Base-by-base conservation (phyloP, 176 grass and related monocot genomes). In the Eremochloa ophiuroides region DNA sequence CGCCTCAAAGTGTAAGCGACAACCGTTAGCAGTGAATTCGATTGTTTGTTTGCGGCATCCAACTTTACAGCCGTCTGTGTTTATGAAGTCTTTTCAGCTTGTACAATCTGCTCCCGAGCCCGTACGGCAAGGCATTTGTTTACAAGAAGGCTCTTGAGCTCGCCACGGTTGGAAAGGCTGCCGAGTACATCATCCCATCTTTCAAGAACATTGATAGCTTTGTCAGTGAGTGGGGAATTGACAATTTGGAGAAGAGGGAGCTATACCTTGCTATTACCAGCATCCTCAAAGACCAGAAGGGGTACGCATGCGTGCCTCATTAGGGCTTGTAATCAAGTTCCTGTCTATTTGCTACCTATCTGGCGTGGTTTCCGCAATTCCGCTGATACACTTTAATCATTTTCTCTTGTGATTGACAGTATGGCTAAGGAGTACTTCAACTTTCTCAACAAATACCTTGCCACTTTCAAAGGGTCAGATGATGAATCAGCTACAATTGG, bases 191-290 rank as follows among this genome's bases (percentile, higher is more conserved):
- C 61, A 62, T 90, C 39, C 86, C 93, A 38, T 95, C 93, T 39
- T 95, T 95, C 44, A 99, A 93, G 66, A 95, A 95, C 34, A 87
- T 99, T 3, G 91, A 95, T 69, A 83, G 40, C 73, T 95, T 91
- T 65, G 37, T 95, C 20, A 82, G 68, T 1, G 89, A 99, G 26
- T 99, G 93, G 96, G 90, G 88, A 76, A 91, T 95, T 66, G 82
- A 73, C 62, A 86, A 91, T 71, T 65, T 88, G 35, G 91, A 99
- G 38, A 84, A 91, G 78, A 90, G 96, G 81, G 84, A 90, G 10
- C 90, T 99, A 67, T 99, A 85, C 47, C 91, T 79, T 6, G 37
- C 80, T 20, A 66, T 88, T 14, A n/a, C 93, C 69, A 91, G 80
- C 65, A 90, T 95, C 31, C 80, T 99, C 30, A 99, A 95, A 58